Evolutionary conservation across 148 eudicot species (phyloP).

Genomic region (Spergularia marina): DNA sequence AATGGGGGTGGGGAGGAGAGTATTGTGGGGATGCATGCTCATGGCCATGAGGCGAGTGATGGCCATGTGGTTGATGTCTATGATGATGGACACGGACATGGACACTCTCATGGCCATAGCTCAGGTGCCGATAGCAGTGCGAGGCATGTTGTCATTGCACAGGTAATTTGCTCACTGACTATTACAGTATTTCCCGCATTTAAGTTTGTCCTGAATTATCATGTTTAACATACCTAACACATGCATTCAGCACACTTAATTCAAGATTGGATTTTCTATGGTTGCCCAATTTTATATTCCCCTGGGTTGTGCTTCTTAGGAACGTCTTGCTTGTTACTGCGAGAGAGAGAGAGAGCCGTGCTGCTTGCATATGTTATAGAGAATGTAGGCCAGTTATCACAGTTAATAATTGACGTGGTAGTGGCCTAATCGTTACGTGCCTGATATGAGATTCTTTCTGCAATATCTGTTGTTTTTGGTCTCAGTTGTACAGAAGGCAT

Average conservation of each 20-base stretch:
- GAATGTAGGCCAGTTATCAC: too few species aligned
- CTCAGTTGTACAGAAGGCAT: not conserved
- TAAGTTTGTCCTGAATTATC: not conserved
- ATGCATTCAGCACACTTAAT: not conserved
- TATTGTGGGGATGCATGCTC: conserved; percentile 85
- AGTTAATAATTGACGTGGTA: too few species aligned
- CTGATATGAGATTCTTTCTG: too few species aligned
- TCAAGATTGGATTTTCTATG: not conserved
- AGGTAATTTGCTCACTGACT: conserved; percentile 37
- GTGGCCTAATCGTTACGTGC: too few species aligned
- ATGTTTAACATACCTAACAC: too few species aligned
- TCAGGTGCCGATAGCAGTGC: conserved; percentile 46
- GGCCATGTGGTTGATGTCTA: conserved; percentile 37
- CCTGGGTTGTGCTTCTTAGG: not conserved
- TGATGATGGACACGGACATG: conserved; percentile 30
- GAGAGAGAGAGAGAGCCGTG: not conserved
- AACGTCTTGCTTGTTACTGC: not conserved
- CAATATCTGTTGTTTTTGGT: not conserved
- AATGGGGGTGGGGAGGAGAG: conserved; percentile 57
- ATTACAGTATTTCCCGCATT: not conserved
- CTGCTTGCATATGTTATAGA: too few species aligned
- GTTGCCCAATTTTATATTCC: not conserved
- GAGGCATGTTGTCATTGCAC: conserved; percentile 80
- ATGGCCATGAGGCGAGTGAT: conserved; percentile 42
- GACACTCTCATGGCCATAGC: conserved; percentile 41